These are phyloP conservation scores for Cytospora chrysosperma DNA, from an alignment of 2,329 filamentous ascomycete species.

Conservation along the genomic window DNA sequence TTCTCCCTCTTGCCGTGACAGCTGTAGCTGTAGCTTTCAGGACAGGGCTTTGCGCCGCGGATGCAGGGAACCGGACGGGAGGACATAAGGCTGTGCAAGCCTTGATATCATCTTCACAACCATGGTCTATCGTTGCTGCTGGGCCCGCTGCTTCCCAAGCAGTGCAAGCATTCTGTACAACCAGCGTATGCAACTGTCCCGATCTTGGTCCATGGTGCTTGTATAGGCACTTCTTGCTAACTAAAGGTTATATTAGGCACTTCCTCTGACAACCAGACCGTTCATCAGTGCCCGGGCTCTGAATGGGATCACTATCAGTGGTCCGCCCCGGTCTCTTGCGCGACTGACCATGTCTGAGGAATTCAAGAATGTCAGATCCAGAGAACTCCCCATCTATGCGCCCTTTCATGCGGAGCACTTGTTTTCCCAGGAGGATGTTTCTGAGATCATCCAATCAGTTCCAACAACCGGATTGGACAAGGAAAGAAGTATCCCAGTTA, in stretches of 20 bases:
- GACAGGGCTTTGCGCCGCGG: constrained; percentile 56
- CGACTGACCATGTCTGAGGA: constrained; percentile 39
- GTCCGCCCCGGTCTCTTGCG: constrained; percentile 50
- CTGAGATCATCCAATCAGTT: constrained; percentile 39
- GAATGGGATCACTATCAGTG: constrained; percentile 52
- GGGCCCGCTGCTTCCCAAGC: constrained; percentile 50
- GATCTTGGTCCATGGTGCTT: not conserved
- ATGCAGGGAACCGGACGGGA: constrained; percentile 44
- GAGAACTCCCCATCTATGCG: constrained; percentile 51
- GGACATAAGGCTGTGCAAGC: constrained; percentile 45
- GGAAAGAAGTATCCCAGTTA: constrained; percentile 43
- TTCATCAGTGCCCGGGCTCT: constrained; percentile 54
- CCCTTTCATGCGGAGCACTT: constrained; percentile 57
- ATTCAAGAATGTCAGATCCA: constrained; percentile 41
- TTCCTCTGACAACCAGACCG: constrained; percentile 44
- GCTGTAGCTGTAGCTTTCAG: constrained; percentile 67
- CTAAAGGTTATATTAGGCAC: constrained; percentile 32
- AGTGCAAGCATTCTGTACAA: constrained; percentile 55
- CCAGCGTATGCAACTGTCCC: constrained; percentile 36
- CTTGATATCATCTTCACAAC: not conserved
- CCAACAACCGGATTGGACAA: constrained; percentile 42
- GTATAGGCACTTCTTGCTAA: not conserved
- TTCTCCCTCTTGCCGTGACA: constrained; percentile 62
- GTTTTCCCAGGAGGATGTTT: constrained; percentile 47
- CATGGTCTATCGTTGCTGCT: constrained; percentile 65